A percentile compares a stretch with the other conserved stretches of the same genome.
Conservation (phyloP, 225 moss, liverwort and hornwort genomes). For the Bryum argenteum region DNA sequence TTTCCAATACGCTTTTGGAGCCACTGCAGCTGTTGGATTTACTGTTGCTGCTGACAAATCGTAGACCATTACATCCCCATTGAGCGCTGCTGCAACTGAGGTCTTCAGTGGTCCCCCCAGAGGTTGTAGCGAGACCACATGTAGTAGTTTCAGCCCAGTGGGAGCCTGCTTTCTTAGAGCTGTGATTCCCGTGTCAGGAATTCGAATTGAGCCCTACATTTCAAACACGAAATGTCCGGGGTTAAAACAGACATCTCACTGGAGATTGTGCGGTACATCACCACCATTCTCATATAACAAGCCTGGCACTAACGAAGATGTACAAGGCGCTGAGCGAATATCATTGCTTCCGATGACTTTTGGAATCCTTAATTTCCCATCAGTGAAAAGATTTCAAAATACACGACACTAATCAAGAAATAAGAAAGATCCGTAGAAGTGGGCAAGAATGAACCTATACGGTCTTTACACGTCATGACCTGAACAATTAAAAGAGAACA, state of each 20-base stretch:
- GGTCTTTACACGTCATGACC: not conserved
- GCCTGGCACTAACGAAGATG: not conserved
- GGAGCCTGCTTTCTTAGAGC: slow-evolving; percentile 57
- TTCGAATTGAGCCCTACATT: slow-evolving; percentile 62
- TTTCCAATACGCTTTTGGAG: slow-evolving; percentile 70
- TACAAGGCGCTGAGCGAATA: not conserved
- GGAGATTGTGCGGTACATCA: not conserved
- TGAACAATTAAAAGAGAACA: not conserved
- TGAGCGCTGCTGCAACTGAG: slow-evolving; percentile 60
- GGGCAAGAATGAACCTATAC: not conserved
- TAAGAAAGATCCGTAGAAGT: not conserved
- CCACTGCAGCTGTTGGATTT: slow-evolving; percentile 44
- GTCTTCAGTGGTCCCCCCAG: slow-evolving; percentile 65
- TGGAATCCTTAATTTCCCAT: not conserved
- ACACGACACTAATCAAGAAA: slow-evolving; percentile 1
- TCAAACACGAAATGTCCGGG: slow-evolving; percentile 12
- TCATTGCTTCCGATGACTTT: not conserved
- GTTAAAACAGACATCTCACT: not conserved
- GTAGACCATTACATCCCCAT: slow-evolving; percentile 68
- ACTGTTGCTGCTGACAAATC: slow-evolving; percentile 55
- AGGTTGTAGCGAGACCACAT: slow-evolving; percentile 63
- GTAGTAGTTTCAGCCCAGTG: slow-evolving; percentile 47
- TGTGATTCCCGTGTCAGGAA: slow-evolving; percentile 56
- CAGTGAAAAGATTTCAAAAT: slow-evolving; percentile 7
- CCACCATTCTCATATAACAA: not conserved